A percentile compares a stretch with the other conserved stretches of the same genome.
These are phyloP conservation scores for Mallotus repandus DNA, from an alignment of 441 rosid genomes.

Conservation along the genomic window DNA sequence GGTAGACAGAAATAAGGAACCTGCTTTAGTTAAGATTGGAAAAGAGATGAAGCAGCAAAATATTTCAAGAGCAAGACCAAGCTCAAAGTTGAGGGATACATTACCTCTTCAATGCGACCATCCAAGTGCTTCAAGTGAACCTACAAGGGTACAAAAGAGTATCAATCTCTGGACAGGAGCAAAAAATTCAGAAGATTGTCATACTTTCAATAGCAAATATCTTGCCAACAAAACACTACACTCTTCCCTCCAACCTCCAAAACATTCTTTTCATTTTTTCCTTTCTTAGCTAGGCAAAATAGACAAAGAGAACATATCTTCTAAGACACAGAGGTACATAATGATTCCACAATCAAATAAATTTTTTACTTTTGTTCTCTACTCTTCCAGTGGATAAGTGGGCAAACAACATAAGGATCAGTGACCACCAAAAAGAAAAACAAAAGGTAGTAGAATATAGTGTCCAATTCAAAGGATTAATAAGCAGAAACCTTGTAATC, in stretches of 20 bases:
- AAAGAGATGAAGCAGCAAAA: constrained; percentile 38
- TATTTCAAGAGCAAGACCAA: constrained; percentile 26
- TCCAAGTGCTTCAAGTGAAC: constrained; percentile 94
- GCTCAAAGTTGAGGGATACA: constrained; percentile 12
- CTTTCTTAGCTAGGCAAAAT: not conserved
- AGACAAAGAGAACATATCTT: not conserved
- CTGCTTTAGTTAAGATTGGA: constrained; percentile 59
- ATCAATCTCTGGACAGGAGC: constrained; percentile 2
- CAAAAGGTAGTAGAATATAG: not conserved
- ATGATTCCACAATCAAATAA: not conserved
- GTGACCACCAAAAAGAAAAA: not conserved
- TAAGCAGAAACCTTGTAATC: constrained; percentile 77
- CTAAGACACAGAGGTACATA: not conserved
- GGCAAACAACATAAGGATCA: not conserved
- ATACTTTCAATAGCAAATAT: not conserved
- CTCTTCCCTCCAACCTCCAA: not conserved
- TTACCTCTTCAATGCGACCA: constrained; percentile 96
- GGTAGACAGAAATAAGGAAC: constrained; percentile 99
- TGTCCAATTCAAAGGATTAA: constrained; percentile 15
- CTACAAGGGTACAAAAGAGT: constrained; percentile 37
- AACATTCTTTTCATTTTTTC: not conserved
- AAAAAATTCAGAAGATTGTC: not conserved
- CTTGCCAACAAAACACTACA: not conserved
- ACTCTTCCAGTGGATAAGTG: not conserved
- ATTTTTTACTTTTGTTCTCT: not conserved